Evolutionary conservation across 225 moss, liverwort and hornwort species (phyloP), one percentile per base, ranked within the genome.

Genomic region (Bryoerythrophyllum caledonicum): DNA sequence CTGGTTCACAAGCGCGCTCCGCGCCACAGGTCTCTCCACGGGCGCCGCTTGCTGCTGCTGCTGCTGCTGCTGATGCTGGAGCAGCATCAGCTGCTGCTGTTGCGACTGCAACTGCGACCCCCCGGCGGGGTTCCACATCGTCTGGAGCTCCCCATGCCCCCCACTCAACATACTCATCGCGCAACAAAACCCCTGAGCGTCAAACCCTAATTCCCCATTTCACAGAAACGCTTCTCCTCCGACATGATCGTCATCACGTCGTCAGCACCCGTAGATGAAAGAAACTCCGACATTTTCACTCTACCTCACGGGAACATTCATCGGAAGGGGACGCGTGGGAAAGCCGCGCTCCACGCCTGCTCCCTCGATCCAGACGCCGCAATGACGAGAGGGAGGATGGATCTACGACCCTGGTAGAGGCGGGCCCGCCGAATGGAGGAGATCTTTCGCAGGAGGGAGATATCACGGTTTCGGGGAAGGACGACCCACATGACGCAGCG

Each of bases 1-100:
- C 55, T 87, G 86, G 60, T 86, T 89, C 85, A 89, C 78, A 10
- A 92, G 71, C 7, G 78, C 67, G 59, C 74, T 81, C 62, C 87
- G 91, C 43, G 79, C 60, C 72, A 73, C 70, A 52, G 85, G 73
- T 17, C 81, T 68, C 21, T 83, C 83, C 69, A 67, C 66, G 12
- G 79, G 65, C 54, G 68, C 46, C 53, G 27, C 73, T 60, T 82
- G 84, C 20, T 87, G 74, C 26, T 75, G 79, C 20, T 74, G 70
- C 9, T 10, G 57, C 40, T 10, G 51, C 49, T 11, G 49, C 23
- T 44, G 43, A 25, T 66, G 67, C 67, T 27, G 37, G 6, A 37
- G 5, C 37, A 37, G 37, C 37, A 37, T 6, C 37, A 37, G 76
- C 24, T 76, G 82, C 55, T 73, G 70, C 49, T 70, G 68, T 20